phyloP scores from a whole-genome alignment of 2,329 filamentous ascomycete genomes.

The Lachnellula cervina region DNA sequence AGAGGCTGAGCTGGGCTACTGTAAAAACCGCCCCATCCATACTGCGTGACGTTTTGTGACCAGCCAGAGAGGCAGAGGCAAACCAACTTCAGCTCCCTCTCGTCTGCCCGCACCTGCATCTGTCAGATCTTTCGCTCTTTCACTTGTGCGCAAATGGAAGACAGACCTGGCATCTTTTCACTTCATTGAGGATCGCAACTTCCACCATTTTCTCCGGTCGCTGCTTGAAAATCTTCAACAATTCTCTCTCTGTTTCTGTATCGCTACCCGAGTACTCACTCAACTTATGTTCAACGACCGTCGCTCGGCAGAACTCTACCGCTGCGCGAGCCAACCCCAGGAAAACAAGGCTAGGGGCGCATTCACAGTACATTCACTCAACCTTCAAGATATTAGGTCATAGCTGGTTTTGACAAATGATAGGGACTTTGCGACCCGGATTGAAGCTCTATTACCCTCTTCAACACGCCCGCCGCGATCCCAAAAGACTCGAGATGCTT shows the following conservation, averaged over 20 bases:
- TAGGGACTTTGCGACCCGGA: conserved; percentile 16
- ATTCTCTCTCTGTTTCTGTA: too few relatives aligned
- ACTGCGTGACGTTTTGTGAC: too few relatives aligned
- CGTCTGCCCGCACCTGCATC: neutral
- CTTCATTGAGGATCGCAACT: too few relatives aligned
- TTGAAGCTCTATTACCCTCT: conserved; percentile 13
- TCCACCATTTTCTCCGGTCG: too few relatives aligned
- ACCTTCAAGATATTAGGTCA: neutral
- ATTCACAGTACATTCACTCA: conserved; percentile 4
- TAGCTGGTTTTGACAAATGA: conserved; percentile 6
- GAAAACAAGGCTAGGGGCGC: conserved; percentile 7
- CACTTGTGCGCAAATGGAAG: too few relatives aligned
- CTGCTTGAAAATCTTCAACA: too few relatives aligned
- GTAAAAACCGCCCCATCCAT: too few relatives aligned
- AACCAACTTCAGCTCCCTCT: neutral
- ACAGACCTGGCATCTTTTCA: too few relatives aligned
- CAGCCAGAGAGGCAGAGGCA: too few relatives aligned
- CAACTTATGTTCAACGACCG: neutral
- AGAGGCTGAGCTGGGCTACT: too few relatives aligned
- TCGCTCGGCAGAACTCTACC: neutral
- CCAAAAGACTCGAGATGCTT: conserved; percentile 23
- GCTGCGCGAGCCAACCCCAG: neutral
- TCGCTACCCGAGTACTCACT: too few relatives aligned
- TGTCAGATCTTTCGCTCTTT: neutral
- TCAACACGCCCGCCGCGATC: conserved; percentile 3